Conservation (phyloP, 495 filamentous ascomycete genomes). For the Annulohypoxylon maeteangense region DNA sequence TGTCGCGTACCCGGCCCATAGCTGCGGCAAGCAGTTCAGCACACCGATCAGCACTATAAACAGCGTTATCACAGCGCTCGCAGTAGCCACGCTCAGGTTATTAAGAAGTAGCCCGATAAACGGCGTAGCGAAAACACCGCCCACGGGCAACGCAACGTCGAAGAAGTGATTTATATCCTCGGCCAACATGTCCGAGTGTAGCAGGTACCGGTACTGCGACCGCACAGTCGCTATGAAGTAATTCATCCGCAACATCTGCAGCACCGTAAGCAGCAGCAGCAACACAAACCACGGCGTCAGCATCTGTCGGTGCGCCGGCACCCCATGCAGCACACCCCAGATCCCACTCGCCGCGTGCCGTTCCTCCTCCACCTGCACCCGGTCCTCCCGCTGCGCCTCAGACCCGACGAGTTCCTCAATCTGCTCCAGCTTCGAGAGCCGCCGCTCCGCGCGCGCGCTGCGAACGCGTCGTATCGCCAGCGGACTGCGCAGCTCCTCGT, state of each 20-base stretch:
- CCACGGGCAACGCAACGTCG: conserved; percentile 61
- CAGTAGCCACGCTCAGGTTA: conserved; percentile 59
- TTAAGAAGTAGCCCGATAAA: conserved; percentile 64
- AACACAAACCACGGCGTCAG: conserved; percentile 60
- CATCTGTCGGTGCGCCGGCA: conserved; percentile 59
- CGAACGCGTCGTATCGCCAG: conserved; percentile 48
- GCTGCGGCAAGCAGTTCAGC: conserved; percentile 49
- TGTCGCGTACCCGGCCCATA: conserved; percentile 48
- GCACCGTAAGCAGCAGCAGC: conserved; percentile 59
- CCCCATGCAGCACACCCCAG: conserved; percentile 63
- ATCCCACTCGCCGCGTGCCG: conserved; percentile 62
- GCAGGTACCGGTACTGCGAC: conserved; percentile 58
- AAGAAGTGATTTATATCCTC: conserved; percentile 61
- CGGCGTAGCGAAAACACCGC: conserved; percentile 60
- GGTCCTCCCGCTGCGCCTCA: conserved; percentile 55
- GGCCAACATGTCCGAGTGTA: conserved; percentile 51
- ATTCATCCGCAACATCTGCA: conserved; percentile 66
- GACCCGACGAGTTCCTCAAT: conserved; percentile 59
- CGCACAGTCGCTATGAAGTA: conserved; percentile 65
- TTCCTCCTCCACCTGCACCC: conserved; percentile 63
- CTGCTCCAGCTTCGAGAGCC: conserved; percentile 48
- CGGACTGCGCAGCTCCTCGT: conserved; percentile 50
- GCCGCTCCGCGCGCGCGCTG: conserved; percentile 49
- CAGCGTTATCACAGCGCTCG: conserved; percentile 54
- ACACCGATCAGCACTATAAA: conserved; percentile 59